Evolutionary conservation across 768 basidiomycete species (phyloP), one percentile per base, ranked within the genome.

Genomic region (Daedaleopsis sinensis): DNA sequence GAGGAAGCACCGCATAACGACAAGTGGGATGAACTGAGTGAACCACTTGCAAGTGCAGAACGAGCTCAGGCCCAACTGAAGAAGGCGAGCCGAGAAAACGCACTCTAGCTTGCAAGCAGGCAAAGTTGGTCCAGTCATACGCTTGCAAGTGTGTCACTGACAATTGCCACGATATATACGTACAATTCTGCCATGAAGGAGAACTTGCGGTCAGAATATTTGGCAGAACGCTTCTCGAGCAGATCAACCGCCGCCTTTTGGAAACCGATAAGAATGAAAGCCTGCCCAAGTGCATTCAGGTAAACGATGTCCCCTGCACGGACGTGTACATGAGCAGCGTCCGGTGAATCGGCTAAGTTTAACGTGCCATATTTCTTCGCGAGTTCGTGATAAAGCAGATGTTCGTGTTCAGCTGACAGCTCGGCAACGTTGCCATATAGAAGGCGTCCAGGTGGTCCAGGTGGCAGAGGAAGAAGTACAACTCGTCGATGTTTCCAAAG

Each of bases 201-300:
- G 43, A 55, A 55, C 10, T 39, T 19, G 69, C 87, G 89, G 74
- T 91, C 90, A 12, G 90, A 86, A 70, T 91, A 92, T 27, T 89
- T 85, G 13, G 81, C 76, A 8, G 88, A 87, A 32, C 84, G 81
- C 68, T 83, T 87, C 58, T 91, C 90, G 65, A 93, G 74, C 59
- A 93, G 73, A 32, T 90, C 89, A 39, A 77, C 76, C 0, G 80
- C 82, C 0, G 80, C 85, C 46, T 87, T 79, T 7, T 80, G 78
- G 39, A 80, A 82, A 71, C 85, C 88, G 55, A 91, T 67, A 72
- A 92, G 87, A 37, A 91, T 76, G 46, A 92, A 79, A 3, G 82
- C 80, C 62, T 88, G 83, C 0, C 88, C 87, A 44, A 88, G 77
- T 23, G 89, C 73, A 65, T 87, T 84, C 36, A 90, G 72, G 67